Evolutionary conservation across 1,139 yeast genomes (phyloP), one percentile per base, ranked within the genome.

Genomic region (Hansenula sp.): DNA sequence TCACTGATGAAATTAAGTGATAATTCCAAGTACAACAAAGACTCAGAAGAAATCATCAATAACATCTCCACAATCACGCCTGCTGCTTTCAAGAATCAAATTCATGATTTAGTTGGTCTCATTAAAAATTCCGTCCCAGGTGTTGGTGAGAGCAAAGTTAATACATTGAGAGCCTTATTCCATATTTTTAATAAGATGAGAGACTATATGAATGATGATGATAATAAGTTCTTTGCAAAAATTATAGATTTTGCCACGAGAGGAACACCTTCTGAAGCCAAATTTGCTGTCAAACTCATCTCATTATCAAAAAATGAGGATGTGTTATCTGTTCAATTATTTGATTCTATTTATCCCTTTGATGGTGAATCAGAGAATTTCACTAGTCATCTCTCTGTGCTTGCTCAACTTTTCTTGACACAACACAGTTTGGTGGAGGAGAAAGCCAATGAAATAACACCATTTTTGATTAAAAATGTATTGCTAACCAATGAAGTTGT

Each of bases 221-320:
- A 56, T 34, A 52, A 48, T 16, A 68, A 63, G 0, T 77, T 78
- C 46, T 52, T 62, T 11, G 70, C 68, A 10, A 59, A 62, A 11
- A 56, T 82, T 38, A 64, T 68, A 37, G 58, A 61, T 2, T 61
- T 81, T 29, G 74, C 85, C 0, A 44, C 66, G 0, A 52, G 56
- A 2, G 94, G 94, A 0, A 61, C 75, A 1, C 77, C 87, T 1
- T 46, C 55, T 12, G 88, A 83, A 51, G 84, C 92, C 0, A 78
- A 73, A 52, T 85, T 81, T 56, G 73, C 90, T 0, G 65, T 79
- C 10, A 80, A 77, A 53, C 65, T 84, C 9, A 52, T 86, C n/a
- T 69, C 75, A 3, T 62, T 76, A 26, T 64, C 75, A 24, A 61
- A 68, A 2, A 64, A 65, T 34, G 69, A 70, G 31, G 76, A 71